Evolutionary conservation across 2,329 filamentous ascomycete genomes (phyloP).

Genomic region (Chlorencoelia australis): DNA sequence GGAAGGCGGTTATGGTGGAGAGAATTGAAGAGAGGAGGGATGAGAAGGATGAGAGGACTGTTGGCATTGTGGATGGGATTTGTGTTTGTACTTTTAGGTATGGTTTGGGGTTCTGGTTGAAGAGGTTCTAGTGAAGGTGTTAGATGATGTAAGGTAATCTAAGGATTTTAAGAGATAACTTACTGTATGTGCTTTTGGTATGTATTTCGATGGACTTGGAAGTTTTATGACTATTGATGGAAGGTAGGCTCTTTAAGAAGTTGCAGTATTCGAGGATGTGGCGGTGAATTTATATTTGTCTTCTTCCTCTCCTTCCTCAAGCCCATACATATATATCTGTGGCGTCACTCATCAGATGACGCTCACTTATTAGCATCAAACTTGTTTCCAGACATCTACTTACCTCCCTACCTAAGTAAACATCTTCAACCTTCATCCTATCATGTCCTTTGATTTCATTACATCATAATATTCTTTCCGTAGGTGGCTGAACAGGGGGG

Average conservation of each 20-base stretch:
- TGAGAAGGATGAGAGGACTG: slow-evolving; percentile 17
- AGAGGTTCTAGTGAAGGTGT: too few species aligned
- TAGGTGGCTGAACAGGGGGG: too few species aligned
- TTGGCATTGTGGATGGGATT: slow-evolving; percentile 19
- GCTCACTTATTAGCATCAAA: too few species aligned
- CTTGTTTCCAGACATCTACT: too few species aligned
- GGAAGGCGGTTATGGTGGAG: slow-evolving; percentile 15
- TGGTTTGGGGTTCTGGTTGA: too few species aligned
- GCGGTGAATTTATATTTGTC: slow-evolving; percentile 1
- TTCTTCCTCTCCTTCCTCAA: neutral
- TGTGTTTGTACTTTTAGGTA: slow-evolving; percentile 1
- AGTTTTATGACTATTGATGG: too few species aligned
- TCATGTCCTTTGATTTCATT: too few species aligned
- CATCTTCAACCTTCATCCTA: neutral
- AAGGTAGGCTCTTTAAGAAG: slow-evolving; percentile 1
- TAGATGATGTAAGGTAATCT: too few species aligned
- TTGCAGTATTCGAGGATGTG: neutral
- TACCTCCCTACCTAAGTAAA: too few species aligned
- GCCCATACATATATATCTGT: neutral
- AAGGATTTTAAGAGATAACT: too few species aligned
- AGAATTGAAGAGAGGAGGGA: slow-evolving; percentile 21
- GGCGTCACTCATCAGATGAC: too few species aligned
- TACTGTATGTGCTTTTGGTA: neutral
- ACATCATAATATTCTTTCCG: too few species aligned
- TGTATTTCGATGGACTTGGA: neutral